A percentile compares a stretch with the other conserved stretches of the same genome.
Evolutionary conservation across 306 rosid species (phyloP).

Genomic region (Prinsepia uniflora): DNA sequence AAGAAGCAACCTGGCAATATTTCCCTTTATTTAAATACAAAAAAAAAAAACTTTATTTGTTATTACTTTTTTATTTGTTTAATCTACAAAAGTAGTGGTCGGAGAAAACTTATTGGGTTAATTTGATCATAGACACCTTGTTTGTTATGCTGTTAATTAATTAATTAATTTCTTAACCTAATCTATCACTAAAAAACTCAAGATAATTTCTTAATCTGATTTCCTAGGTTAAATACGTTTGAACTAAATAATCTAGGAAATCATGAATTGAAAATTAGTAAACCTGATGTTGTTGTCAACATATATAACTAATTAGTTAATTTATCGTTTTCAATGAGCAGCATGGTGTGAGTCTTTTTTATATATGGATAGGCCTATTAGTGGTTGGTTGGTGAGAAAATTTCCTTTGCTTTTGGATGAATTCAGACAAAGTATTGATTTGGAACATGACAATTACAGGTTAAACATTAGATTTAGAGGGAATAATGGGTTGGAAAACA

Average conservation of each 20-base stretch:
- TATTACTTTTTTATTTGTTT: background rate
- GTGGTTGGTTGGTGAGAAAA: background rate
- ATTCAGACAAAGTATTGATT: background rate
- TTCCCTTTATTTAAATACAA: background rate
- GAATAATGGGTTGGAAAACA: background rate
- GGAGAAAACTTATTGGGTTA: too few species aligned
- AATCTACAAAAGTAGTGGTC: conserved; percentile 11
- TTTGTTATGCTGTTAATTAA: too few species aligned
- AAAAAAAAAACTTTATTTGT: background rate
- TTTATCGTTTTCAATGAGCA: background rate
- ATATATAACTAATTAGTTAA: background rate
- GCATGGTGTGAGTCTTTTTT: background rate
- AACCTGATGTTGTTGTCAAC: background rate
- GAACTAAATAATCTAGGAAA: too few species aligned
- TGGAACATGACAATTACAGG: background rate
- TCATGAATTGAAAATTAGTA: too few species aligned
- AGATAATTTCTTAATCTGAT: too few species aligned
- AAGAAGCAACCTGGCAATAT: background rate
- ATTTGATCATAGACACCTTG: too few species aligned
- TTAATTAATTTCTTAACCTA: too few species aligned
- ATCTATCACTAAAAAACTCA: too few species aligned
- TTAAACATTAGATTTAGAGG: background rate
- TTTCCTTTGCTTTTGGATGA: background rate
- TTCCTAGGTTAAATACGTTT: too few species aligned
- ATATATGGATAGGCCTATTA: background rate